phyloP scores from a whole-genome alignment of 352 stramenopile species.

The Globisporangium camurandrum region DNA sequence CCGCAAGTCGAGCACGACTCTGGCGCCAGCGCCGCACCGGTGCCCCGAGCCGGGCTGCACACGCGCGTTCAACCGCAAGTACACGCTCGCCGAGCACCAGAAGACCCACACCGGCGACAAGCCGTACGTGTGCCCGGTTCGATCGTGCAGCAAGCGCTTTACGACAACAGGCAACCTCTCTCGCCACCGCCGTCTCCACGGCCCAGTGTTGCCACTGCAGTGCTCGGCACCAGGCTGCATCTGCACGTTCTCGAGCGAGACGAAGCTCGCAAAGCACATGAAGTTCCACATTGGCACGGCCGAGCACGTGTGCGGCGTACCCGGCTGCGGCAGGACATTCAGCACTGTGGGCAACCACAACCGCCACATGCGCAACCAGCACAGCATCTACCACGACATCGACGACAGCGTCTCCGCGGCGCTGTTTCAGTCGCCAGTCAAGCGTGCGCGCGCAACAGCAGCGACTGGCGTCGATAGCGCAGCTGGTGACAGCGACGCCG shows the following conservation, averaged over 20 bases:
- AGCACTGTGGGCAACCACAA: conserved; percentile 45
- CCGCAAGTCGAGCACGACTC: too few species aligned
- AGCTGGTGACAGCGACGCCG: too few species aligned
- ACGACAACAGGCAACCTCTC: conserved; percentile 46
- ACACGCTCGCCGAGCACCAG: conserved; percentile 43
- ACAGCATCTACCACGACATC: conserved; percentile 5
- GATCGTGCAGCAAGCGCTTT: conserved; percentile 38
- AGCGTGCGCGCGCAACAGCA: too few species aligned
- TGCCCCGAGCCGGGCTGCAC: conserved; percentile 20
- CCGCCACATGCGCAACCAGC: conserved; percentile 21
- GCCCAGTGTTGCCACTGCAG: conserved; percentile 26
- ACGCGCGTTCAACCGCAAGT: conserved; percentile 38
- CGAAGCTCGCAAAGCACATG: conserved; percentile 45
- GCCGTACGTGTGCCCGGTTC: conserved; percentile 37
- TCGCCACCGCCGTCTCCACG: conserved; percentile 44
- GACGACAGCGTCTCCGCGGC: too few species aligned
- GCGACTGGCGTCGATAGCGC: too few species aligned
- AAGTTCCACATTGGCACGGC: conserved; percentile 34
- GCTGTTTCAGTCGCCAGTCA: too few species aligned
- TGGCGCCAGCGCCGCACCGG: conserved; percentile 11
- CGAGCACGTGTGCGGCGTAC: conserved; percentile 30
- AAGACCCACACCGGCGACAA: conserved; percentile 57
- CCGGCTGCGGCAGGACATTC: conserved; percentile 37
- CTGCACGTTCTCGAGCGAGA: conserved; percentile 32
- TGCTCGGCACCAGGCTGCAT: conserved; percentile 25